Evolutionary conservation across 495 filamentous ascomycete species (phyloP).

Genomic region (Chaetomium cochliodes): DNA sequence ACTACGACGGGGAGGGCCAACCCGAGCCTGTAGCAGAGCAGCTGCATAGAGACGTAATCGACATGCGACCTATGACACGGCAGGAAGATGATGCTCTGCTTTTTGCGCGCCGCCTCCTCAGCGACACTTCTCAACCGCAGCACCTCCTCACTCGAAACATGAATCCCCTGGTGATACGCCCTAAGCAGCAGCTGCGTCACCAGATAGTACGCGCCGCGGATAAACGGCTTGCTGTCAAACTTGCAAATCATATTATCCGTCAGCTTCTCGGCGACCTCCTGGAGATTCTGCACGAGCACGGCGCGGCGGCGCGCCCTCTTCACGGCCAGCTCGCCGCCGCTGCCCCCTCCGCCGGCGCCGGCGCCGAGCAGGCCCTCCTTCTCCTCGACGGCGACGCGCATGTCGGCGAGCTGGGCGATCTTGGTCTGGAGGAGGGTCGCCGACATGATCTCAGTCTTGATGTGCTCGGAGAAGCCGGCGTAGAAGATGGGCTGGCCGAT

Average conservation of each 20-base stretch:
- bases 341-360: too few species aligned
- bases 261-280: conserved; percentile 77
- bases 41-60: conserved; percentile 89
- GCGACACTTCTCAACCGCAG: conserved; percentile 76
- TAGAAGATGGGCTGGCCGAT: conserved; percentile 95
- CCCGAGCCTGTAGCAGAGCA: conserved; percentile 92
- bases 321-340: conserved; percentile 53
- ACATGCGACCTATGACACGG: conserved; percentile 93
- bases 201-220: conserved; percentile 86
- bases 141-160: conserved; percentile 93
- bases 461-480: conserved; percentile 83
- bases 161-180: conserved; percentile 97
- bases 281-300: conserved; percentile 52
- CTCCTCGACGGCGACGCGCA: conserved; percentile 70
- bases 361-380: conserved; percentile 66
- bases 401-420: conserved; percentile 72
- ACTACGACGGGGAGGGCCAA: conserved; percentile 89
- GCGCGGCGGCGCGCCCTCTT: conserved; percentile 63
- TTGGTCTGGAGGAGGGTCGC: conserved; percentile 70
- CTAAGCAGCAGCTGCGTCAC: conserved; percentile 83
- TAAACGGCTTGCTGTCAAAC: conserved; percentile 92
- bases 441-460: conserved; percentile 72
- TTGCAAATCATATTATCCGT: conserved; percentile 98
- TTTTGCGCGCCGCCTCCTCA: conserved; percentile 74
- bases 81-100: conserved; percentile 93